phyloP scores from a whole-genome alignment of 768 basidiomycete species.

The Auricularia cornea region DNA sequence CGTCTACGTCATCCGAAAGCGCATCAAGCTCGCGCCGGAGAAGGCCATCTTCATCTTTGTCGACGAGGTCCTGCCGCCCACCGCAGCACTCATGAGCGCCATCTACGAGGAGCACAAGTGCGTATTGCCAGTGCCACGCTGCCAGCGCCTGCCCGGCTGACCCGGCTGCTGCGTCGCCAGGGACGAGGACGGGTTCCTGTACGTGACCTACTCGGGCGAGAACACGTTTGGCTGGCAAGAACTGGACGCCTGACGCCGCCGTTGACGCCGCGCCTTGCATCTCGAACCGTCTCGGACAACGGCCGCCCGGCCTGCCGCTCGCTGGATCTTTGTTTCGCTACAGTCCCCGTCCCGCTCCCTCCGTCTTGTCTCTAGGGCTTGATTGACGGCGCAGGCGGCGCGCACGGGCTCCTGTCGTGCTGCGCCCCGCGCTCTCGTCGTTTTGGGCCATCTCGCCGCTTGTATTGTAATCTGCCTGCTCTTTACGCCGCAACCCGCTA shows the following conservation, averaged over 20 bases:
- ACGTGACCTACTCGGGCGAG: slow-evolving; percentile 97
- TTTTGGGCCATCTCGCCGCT: too few species aligned
- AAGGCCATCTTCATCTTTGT: slow-evolving; percentile 99
- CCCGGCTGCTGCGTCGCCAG: slow-evolving; percentile 38
- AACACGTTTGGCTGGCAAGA: slow-evolving; percentile 76
- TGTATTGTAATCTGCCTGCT: too few species aligned
- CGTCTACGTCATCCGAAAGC: slow-evolving; percentile 98
- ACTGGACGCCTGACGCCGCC: slow-evolving; percentile 33
- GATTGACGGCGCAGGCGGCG: too few species aligned
- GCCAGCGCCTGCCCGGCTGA: not conserved
- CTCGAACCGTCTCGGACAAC: not conserved
- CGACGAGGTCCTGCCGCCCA: slow-evolving; percentile 96
- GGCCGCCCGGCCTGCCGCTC: not conserved
- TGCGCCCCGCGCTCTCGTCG: too few species aligned
- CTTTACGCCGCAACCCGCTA: too few species aligned
- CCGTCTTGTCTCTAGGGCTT: too few species aligned
- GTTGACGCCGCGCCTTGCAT: slow-evolving; percentile 2
- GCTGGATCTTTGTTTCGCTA: not conserved
- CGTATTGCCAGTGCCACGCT: slow-evolving; percentile 23
- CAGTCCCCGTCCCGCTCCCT: not conserved
- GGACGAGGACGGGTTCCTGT: slow-evolving; percentile 98
- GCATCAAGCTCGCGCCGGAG: slow-evolving; percentile 99
- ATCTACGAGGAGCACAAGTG: slow-evolving; percentile 99
- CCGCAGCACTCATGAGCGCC: slow-evolving; percentile 95
- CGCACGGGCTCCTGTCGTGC: too few species aligned